Percentiles rank a stretch among this genome's conserved stretches.
These are phyloP conservation scores for Vaccinium myrtillus DNA, from an alignment of 148 eudicot species.

Conservation along the genomic window DNA sequence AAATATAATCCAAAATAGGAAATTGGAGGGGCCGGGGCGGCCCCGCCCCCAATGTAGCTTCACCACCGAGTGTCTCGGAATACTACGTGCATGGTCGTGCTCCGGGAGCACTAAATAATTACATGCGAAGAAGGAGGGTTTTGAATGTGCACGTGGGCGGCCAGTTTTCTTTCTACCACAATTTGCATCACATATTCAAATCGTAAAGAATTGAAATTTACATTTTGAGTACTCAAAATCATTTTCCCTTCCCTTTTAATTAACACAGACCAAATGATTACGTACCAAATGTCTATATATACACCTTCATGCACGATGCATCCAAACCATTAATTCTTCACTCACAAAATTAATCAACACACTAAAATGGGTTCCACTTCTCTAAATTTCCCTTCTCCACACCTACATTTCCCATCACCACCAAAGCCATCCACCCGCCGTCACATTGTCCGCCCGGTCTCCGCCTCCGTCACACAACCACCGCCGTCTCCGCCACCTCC, in stretches of 20 bases:
- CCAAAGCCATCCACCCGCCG: background rate
- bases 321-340: background rate
- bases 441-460: conserved; percentile 7
- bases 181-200: background rate
- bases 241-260: background rate
- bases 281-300: background rate
- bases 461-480: conserved; percentile 24
- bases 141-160: no score
- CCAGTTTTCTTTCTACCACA: background rate
- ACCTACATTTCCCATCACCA: background rate
- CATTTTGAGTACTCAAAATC: background rate
- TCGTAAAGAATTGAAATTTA: background rate
- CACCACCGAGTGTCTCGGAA: no score
- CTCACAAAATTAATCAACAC: background rate
- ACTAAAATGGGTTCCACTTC: background rate
- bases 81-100: no score
- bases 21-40: no score
- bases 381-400: background rate
- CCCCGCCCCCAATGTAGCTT: no score
- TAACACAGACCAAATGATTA: no score
- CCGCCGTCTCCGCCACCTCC: conserved; percentile 10
- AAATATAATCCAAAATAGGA: no score
- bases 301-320: background rate
- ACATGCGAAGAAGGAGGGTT: no score
- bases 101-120: no score